Evolutionary conservation across 148 eudicot species (phyloP), one percentile per base, ranked within the genome.

Genomic region (Pouteria glomerata): DNA sequence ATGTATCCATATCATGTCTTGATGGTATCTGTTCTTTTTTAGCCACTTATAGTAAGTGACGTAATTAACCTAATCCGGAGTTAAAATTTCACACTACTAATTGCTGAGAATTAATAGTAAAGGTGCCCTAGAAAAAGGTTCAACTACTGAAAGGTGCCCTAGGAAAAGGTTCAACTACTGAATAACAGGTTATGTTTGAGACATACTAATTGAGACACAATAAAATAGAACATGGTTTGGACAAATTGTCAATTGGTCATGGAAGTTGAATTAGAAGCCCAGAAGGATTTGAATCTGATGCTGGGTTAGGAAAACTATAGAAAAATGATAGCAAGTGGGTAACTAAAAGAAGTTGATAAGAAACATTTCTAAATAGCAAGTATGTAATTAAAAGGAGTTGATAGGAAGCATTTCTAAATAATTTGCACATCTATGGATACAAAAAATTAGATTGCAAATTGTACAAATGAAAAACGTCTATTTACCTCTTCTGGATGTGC

Each of bases 401-500:
- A 51, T 29, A n/a, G n/a, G 59, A 35, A 51, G 19, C n/a, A 53
- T 15, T 44, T 26, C 16, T 0, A 1, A 42, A 44, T 8, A 42
- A 42, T 44, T 48, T 42, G 61, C 15, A 31, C 1, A 24, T 16
- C 23, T n/a, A 68, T 4, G 16, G 4, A 68, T 14, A 14, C 1
- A 42, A 30, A 29, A 55, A 10, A 55, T 50, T n/a, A 33, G 31
- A 21, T 4, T 26, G 42, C 55, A 70, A 21, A 8, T 3, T 10
- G 21, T 23, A 41, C 42, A 0, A 37, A 21, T 30, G 51, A 37
- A 31, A 60, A 29, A 16, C 5, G n/a, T 30, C 52, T 11, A 59
- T 79, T 79, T 68, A 89, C 98, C 89, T 90, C 98, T 77, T 93
- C 98, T 19, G 97, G 98, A 89, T 93, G 98, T 73, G 77, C 98